Base-by-base conservation (phyloP, 2,329 filamentous ascomycete genomes). In the Ophiostoma quercus region DNA sequence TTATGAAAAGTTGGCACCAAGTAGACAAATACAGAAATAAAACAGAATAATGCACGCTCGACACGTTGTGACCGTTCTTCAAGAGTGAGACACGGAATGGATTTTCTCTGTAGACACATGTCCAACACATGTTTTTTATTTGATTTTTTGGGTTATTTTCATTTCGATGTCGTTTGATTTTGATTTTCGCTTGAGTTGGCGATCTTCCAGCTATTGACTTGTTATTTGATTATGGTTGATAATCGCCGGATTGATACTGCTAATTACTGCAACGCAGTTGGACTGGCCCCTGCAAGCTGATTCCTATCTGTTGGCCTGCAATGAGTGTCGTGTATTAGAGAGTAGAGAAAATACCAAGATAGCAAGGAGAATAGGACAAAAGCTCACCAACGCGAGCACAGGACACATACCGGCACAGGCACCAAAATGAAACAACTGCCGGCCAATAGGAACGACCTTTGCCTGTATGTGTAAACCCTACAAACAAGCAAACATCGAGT, bases 71-170 rank as follows among this genome's bases (percentile, higher is more conserved):
- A 2, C 2, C 9, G 9, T 57, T 57, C 51, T 57, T 57, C 22
- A 57, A 57, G 51, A 25, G 51, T 57, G 51, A 57, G 51, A 57
- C 51, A 57, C 22, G 51, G 19, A 25, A 57, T 57, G 51, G 8
- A 57, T 57, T 57, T 57, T 25, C 51, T 47, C 19, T 47, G 19
- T 22, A 47, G 51, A 54, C 51, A 54, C 51, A 54, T 54, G 51
- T 54, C 51, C 51, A 57, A 3, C 51, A 57, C 51, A 57, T 57
- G 51, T 57, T 57, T 57, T 57, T 22, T 12, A 25, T 57, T 57
- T 57, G 6, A 57, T 25, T 41, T 25, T 3, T 4, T n/a, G n/a
- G n/a, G 1, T 0, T 54, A 22, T 54, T 25, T 25, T 57, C 9
- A 22, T 22, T n/a, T n/a, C 16, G 8, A 34, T 8, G 34, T 34